Conservation (phyloP, 257 asterid species). For the Echium plantagineum region DNA sequence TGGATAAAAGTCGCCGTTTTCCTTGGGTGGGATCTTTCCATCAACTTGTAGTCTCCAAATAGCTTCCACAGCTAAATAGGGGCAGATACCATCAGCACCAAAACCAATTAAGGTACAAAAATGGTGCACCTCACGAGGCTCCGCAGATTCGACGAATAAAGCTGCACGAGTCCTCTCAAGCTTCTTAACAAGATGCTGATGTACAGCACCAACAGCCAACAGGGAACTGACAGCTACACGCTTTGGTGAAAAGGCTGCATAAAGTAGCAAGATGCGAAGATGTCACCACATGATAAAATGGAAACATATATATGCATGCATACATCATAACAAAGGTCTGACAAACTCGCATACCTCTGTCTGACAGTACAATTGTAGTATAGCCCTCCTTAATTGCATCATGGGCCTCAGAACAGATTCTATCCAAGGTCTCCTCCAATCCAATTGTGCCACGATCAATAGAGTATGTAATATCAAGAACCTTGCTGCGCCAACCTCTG, state of each 20-base stretch:
- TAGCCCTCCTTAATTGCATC: slow-evolving; percentile 84
- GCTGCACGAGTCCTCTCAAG: slow-evolving; percentile 96
- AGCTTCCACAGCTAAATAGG: slow-evolving; percentile 85
- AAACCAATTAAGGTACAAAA: slow-evolving; percentile 96
- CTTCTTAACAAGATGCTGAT: slow-evolving; percentile 87
- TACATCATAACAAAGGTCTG: neutral
- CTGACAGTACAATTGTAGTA: slow-evolving; percentile 80
- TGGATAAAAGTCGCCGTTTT: slow-evolving; percentile 70
- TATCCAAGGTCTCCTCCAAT: slow-evolving; percentile 80
- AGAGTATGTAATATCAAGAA: slow-evolving; percentile 79
- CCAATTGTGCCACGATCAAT: slow-evolving; percentile 67
- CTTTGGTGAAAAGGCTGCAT: slow-evolving; percentile 65
- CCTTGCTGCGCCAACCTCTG: slow-evolving; percentile 95
- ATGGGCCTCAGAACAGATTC: slow-evolving; percentile 85
- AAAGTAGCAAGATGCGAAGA: neutral
- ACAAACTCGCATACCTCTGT: slow-evolving; percentile 51
- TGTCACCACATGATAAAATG: slow-evolving; percentile 5
- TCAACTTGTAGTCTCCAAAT: slow-evolving; percentile 94
- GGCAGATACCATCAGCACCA: slow-evolving; percentile 98
- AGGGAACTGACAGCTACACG: slow-evolving; percentile 93
- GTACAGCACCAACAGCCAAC: slow-evolving; percentile 96
- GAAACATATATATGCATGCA: neutral
- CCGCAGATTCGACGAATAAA: slow-evolving; percentile 86
- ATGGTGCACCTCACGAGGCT: slow-evolving; percentile 99
- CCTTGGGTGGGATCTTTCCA: slow-evolving; percentile 90